Percentiles rank a stretch among this genome's conserved stretches.
Evolutionary conservation across 495 filamentous ascomycete genomes (phyloP).

Genomic region (Neurospora tetrasperma): DNA sequence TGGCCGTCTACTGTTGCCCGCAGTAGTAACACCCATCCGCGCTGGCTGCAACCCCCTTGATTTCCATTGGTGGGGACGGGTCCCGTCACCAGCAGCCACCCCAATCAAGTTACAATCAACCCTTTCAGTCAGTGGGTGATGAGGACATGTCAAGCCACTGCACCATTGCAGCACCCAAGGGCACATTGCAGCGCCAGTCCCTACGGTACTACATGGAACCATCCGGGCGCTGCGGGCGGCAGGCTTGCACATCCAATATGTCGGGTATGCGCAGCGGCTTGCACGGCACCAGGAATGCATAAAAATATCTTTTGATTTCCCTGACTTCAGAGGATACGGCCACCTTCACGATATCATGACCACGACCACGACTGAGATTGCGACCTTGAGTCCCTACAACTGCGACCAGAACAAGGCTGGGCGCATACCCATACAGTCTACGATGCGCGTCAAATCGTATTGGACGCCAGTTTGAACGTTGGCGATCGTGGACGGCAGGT

Average conservation of each 20-base stretch:
- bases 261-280: constrained; percentile 20
- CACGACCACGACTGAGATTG: background rate
- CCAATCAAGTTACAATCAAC: background rate
- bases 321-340: constrained; percentile 1
- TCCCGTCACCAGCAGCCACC: background rate
- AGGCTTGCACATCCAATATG: constrained; percentile 14
- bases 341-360: constrained; percentile 8
- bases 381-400: background rate
- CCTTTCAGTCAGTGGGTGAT: background rate
- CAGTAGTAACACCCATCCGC: background rate
- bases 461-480: background rate
- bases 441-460: background rate
- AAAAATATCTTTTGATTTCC: constrained; percentile 23
- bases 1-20: background rate
- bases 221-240: constrained; percentile 9
- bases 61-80: background rate
- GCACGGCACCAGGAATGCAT: constrained; percentile 18
- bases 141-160: constrained; percentile 13
- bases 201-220: background rate
- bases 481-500: background rate
- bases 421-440: background rate
- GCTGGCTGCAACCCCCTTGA: background rate
- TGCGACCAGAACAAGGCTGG: background rate
- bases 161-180: constrained; percentile 1
- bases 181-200: constrained; percentile 7